Evolutionary conservation across 140 eudicot genomes (phyloP), one percentile per base, ranked within the genome.

Genomic region (Senecio squalidus): DNA sequence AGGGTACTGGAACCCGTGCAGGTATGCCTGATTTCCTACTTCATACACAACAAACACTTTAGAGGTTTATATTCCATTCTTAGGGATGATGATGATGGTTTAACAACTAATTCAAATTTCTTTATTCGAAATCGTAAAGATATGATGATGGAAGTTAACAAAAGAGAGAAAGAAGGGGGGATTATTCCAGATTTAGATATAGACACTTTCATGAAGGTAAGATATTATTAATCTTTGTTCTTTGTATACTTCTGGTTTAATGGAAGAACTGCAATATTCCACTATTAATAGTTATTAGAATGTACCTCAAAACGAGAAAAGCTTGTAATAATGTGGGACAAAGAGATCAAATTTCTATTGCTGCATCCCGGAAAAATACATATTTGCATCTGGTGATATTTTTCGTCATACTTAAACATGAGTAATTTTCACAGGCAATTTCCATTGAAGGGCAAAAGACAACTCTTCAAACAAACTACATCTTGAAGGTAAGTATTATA

Each of bases 1-100:
- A n/a, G n/a, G n/a, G n/a, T n/a, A n/a, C n/a, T n/a, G n/a, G 85
- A 64, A 86, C 63, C 44, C 82, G 95, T 71, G 80, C 91, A 77
- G 91, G 92, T 86, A 4, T 33, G n/a, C n/a, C n/a, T n/a, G n/a
- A n/a, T n/a, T n/a, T n/a, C n/a, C n/a, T n/a, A n/a, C n/a, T n/a
- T n/a, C n/a, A 13, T 13, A 33, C 39, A 40, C 46, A 38, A 9
- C 51, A 60, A 16, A 72, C 25, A 16, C 50, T 9, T 1, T 21
- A 11, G 43, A 64, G 20, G 62, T 61, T 58, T 36, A n/a, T 58
- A 38, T 29, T 28, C 58, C 45, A 38, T 51, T 6, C 11, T 13
- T 2, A 21, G 20, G 27, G n/a, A n/a, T n/a, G n/a, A n/a, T n/a
- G 16, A 52, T 25, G 17, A 39, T 41, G 20, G 21, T 9, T 46